Conservation (phyloP, 352 stramenopile genomes). For the Phytophthora sp. region DNA sequence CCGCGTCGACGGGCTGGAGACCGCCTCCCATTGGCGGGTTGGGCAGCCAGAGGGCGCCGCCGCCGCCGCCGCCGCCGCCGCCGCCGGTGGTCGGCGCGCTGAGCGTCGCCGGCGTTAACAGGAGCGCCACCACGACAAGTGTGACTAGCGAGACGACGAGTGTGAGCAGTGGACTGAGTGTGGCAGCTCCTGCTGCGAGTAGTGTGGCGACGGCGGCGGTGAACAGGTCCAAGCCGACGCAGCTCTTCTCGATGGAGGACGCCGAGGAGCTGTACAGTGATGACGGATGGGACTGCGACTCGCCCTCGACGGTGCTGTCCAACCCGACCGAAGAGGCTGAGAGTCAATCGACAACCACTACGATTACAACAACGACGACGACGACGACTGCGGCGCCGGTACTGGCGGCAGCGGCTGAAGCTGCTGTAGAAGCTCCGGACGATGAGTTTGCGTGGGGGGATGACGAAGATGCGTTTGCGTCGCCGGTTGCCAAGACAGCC, state of each 20-base stretch:
- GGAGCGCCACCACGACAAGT: slow-evolving; percentile 6
- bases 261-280: slow-evolving; percentile 68
- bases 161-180: no score
- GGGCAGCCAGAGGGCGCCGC: slow-evolving; percentile 10
- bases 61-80: not conserved
- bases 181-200: not conserved
- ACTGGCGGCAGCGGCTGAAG: not conserved
- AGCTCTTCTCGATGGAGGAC: slow-evolving; percentile 84
- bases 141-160: not conserved
- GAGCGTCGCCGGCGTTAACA: slow-evolving; percentile 10
- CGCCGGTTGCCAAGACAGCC: slow-evolving; percentile 14
- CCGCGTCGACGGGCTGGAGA: slow-evolving; percentile 13
- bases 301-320: slow-evolving; percentile 69
- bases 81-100: slow-evolving; percentile 13
- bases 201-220: not conserved
- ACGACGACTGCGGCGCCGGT: not conserved
- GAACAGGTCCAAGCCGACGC: slow-evolving; percentile 26
- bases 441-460: slow-evolving; percentile 60
- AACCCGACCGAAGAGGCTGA: slow-evolving; percentile 36
- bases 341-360: not conserved
- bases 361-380: not conserved
- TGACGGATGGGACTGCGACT: slow-evolving; percentile 79
- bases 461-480: slow-evolving; percentile 39
- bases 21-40: slow-evolving; percentile 33
- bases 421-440: slow-evolving; percentile 6